Base-by-base conservation (phyloP, 306 rosid genomes). In the Ormosia semicastrata region DNA sequence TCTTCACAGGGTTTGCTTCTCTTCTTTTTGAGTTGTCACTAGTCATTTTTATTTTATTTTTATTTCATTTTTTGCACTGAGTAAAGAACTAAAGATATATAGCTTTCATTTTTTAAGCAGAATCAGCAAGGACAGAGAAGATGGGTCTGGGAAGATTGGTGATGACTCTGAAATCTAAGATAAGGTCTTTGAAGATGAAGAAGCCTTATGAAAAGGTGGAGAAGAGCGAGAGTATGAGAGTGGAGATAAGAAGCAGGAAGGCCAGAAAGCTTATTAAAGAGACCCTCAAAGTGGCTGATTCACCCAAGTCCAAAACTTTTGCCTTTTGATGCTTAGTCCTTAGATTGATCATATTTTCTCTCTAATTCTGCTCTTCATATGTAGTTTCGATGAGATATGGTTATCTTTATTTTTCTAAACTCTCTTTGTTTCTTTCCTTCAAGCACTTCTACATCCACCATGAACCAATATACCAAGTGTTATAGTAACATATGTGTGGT, bases 161-260 rank as follows among this genome's bases (percentile, higher is more conserved):
- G 71, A 88, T 73, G 86, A 88, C 71, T 29, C 90, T 94, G 71
- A 94, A 94, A 68, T 90, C 95, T 8, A 95, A 90, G 68, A 86
- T 95, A 46, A 92, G 76, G 86, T 89, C 86, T 0, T 58, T 95
- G 91, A 93, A 87, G 87, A 64, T 77, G 88, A 93, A 90, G 91
- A 93, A 92, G 10, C 78, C 85, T 15, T 94, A 95, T 46, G 89
- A 93, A 78, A 92, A 93, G 92, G 82, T 95, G 59, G 99, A 90
- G 80, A 95, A 95, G 90, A 95, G 99, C 68, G 99, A 95, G 8
- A 95, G 99, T 67, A 95, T 95, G 99, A 89, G 99, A 82, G 87
- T 93, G 44, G 99, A 95, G 86, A 95, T 95, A 3, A 84, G 90
- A 71, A 95, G 99, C 90, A 93, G 80, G 54, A 95, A 93, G 62